These are phyloP conservation scores for Ophiostoma sp. DNA, from an alignment of 2,329 filamentous ascomycete genomes.

Conservation along the genomic window DNA sequence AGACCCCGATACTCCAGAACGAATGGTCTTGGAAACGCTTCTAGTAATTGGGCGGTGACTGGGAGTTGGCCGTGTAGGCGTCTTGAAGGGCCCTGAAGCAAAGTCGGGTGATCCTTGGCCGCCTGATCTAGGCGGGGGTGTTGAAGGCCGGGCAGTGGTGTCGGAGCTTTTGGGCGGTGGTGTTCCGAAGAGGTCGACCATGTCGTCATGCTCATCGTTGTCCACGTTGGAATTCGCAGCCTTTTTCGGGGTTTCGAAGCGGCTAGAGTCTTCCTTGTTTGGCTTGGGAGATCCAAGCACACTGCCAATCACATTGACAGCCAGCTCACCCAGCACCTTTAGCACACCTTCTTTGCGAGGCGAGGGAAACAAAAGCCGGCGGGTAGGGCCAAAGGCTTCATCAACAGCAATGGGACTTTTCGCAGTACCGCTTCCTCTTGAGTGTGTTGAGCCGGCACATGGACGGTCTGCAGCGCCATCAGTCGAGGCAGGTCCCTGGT, in stretches of 20 bases:
- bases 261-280: conserved; percentile 24
- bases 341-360: conserved; percentile 60
- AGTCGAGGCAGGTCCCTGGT: conserved; percentile 31
- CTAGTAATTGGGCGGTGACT: conserved; percentile 57
- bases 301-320: conserved; percentile 44
- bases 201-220: conserved; percentile 34
- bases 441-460: conserved; percentile 46
- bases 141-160: conserved; percentile 39
- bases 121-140: conserved; percentile 44
- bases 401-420: conserved; percentile 53
- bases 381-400: conserved; percentile 52
- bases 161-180: conserved; percentile 33
- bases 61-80: conserved; percentile 57
- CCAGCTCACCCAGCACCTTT: conserved; percentile 56
- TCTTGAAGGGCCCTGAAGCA: conserved; percentile 51
- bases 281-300: conserved; percentile 34
- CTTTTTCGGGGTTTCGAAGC: conserved; percentile 26
- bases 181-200: conserved; percentile 61
- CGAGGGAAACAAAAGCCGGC: conserved; percentile 71
- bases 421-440: conserved; percentile 51
- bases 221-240: conserved; percentile 43
- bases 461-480: conserved; percentile 33
- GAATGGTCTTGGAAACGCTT: conserved; percentile 54
- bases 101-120: conserved; percentile 31
- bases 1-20: conserved; percentile 36